phyloP scores from a whole-genome alignment of 1,284 basidiomycete species.

The Ustilago trichophora region DNA sequence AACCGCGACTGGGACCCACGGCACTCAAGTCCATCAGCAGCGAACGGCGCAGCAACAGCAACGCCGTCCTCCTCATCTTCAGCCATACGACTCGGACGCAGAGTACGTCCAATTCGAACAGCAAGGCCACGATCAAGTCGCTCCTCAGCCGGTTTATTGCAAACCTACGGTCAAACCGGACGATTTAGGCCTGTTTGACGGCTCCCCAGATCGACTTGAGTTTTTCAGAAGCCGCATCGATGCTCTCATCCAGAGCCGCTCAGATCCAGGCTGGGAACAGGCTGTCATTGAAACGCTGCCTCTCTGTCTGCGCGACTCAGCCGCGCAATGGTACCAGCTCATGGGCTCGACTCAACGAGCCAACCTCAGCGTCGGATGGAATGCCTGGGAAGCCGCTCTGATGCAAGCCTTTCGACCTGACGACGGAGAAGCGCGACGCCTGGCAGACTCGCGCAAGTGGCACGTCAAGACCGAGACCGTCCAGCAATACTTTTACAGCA shows the following conservation, averaged over 20 bases:
- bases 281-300: not conserved
- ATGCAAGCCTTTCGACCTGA: not conserved
- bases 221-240: not conserved
- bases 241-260: not conserved
- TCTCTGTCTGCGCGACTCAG: not conserved
- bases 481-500: not conserved
- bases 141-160: too few relatives aligned
- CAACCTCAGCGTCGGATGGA: not conserved
- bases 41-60: too few relatives aligned
- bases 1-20: too few relatives aligned
- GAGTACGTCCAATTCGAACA: too few relatives aligned
- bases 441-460: not conserved
- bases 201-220: not conserved
- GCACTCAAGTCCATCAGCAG: too few relatives aligned
- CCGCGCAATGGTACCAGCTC: not conserved
- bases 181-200: not conserved
- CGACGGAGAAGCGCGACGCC: not conserved
- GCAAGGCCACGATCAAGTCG: too few relatives aligned
- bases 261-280: not conserved
- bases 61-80: too few relatives aligned
- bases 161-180: constrained; percentile 2
- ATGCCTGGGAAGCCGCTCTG: not conserved
- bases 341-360: not conserved
- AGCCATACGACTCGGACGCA: too few relatives aligned
- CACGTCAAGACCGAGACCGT: not conserved